Base-by-base conservation (phyloP, 2,329 filamentous ascomycete species). In the Tricladium varicosporioides region DNA sequence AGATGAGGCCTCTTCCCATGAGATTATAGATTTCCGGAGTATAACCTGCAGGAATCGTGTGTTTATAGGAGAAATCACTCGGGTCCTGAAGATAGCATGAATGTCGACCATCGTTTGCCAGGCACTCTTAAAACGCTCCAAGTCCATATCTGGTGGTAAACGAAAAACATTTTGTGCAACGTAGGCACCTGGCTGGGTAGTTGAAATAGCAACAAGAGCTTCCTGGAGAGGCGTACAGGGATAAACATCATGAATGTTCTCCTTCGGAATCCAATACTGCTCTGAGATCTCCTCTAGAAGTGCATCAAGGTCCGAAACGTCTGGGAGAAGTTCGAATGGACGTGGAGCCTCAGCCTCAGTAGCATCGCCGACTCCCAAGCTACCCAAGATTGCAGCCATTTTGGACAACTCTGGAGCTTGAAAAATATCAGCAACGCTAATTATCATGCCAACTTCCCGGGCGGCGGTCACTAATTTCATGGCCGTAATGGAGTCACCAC, bases 401-500 rank as follows among this genome's bases (percentile, higher is more conserved):
- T 54, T 31, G n/a, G 33, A 44, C 8, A 64, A 50, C 14, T 31
- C 50, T 8, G 58, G 54, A 15, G 51, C 42, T 16, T 50, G 51
- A 19, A 64, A 60, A 18, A 64, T 15, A 58, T 57, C 9, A 51
- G 56, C 18, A 63, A 33, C 15, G 33, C 19, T 10, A n/a, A 49
- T 19, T 33, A 22, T 10, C 7, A 63, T 40, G 5, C 59, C 62
- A 10, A 22, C 22, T 2, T 45, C 40, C 36, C 63, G 48, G 27
- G 51, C 57, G 14, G 43, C 46, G 18, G 80, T 75, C 2, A 73
- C 70, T 13, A 77, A 65, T 7, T 72, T 69, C 67, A 79, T 78
- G 1, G 76, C 75, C 2, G 65, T 64, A 27, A 78, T 76, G 8
- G 76, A 78, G 47, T 78, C 76, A 2, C 76, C 76, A 2, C 76